Evolutionary conservation across 2,329 filamentous ascomycete species (phyloP), one percentile per base, ranked within the genome.

Genomic region (Penicillium sp.): DNA sequence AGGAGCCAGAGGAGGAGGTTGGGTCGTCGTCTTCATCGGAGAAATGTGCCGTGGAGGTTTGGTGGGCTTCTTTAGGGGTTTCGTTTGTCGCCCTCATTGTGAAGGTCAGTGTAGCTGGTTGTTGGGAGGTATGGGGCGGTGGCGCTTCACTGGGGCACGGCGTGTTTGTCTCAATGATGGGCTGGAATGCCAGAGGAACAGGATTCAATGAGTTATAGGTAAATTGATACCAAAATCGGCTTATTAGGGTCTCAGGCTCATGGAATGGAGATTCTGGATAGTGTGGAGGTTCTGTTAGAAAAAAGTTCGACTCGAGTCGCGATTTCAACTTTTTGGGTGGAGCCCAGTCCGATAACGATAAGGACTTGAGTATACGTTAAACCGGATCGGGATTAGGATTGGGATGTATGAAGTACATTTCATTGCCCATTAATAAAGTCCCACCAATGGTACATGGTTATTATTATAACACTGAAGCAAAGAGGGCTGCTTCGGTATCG

Each of bases 261-360:
- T 6, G 6, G n/a, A 27, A 13, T 12, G 20, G 13, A n/a, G n/a
- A 15, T 1, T 40, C 6, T 40, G 23, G 10, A 40, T 23, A 25
- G 23, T 5, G 2, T 40, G 38, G 12, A 9, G 12, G 9, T 39
- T 40, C 31, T 20, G 42, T 24, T 27, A 12, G 25, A 38, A 43
- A 43, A 48, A 49, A 55, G 20, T 23, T 23, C 3, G 20, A 54
- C 39, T 45, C 25, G 44, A 56, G 50, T 47, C 44, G 47, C 45
- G 43, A 43, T 49, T 58, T 50, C 56, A 59, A 56, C 57, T 61
- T 61, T 61, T 60, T 60, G 47, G 47, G 58, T 52, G 58, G 54
- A 58, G 48, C 46, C 33, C 18, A 29, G 3, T 40, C 44, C 47
- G 58, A 61, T 60, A 61, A 54, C 48, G 53, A 60, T 61, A 61